Evolutionary conservation across 2,329 filamentous ascomycete genomes (phyloP), one percentile per base, ranked within the genome.

Genomic region (Botrytis cinerea): DNA sequence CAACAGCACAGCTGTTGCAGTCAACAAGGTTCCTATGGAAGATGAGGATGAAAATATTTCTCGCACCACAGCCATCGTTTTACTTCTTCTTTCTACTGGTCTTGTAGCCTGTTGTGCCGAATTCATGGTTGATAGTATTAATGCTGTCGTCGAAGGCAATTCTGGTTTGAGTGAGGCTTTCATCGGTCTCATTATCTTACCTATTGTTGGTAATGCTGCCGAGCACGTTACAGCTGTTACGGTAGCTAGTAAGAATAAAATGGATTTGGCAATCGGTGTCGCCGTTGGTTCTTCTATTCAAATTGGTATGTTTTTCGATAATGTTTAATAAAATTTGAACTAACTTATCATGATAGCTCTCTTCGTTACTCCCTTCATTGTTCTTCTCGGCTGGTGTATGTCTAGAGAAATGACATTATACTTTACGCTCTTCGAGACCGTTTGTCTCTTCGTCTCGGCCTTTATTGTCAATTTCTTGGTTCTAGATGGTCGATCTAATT

Each of bases 401-500:
- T 83, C 86, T 75, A 87, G 87, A 74, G 85, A 90, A n/a, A 92
- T 93, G 90, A 88, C 91, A 43, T 86, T 97, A 48, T 94, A 95
- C 84, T 97, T 97, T 82, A 93, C 93, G 74, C 87, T 94, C 67
- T 97, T 97, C 82, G 93, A 97, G 86, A 97, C 93, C 0, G 92
- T 96, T 35, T 93, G 92, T 73, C 88, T 97, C 79, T 97, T 97
- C 82, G 89, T 95, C 70, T 92, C 90, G 70, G 91, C 94, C 12
- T 90, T 97, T 76, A 94, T 97, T 75, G 93, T 95, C 82, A 96
- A 95, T 83, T 97, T 96, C 81, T 84, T 97, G 74, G 93, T 97
- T 67, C 85, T 95, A 75, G 94, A 97, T 79, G 93, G 93, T 18
- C 88, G 94, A 81, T 94, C 91, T 81, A 97, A 97, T 80, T 97